Evolutionary conservation across 2,329 filamentous ascomycete genomes (phyloP), one percentile per base, ranked within the genome.

Genomic region (Colletotrichum tropicale): DNA sequence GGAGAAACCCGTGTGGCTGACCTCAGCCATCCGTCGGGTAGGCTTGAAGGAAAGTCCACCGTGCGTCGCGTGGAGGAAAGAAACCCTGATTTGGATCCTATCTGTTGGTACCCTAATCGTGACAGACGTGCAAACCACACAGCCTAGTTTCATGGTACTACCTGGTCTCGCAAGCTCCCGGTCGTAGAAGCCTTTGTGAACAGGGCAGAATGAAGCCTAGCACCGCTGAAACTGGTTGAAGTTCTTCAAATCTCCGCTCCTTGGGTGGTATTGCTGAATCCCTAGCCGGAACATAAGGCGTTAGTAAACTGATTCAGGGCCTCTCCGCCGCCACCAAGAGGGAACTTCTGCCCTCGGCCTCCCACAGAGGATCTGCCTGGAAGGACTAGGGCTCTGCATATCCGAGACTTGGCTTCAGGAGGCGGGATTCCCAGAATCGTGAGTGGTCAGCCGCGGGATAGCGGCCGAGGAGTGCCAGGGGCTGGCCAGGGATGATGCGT

Each of bases 41-140:
- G 43, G n/a, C 43, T 48, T 12, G 38, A 48, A n/a, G 3, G 5
- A n/a, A n/a, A 48, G 9, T 6, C 10, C 4, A 3, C n/a, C n/a
- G 43, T 52, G 43, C 43, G 43, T 52, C 12, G 10, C n/a, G 12
- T 24, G 43, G 55, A 58, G 55, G 9, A 16, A 28, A 28, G 12
- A 13, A 56, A 24, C 16, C 34, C 69, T 15, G 69, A 15, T 24
- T 71, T 66, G 28, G 32, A 76, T 56, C 28, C 32, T 34, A 66
- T 61, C 61, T 60, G 62, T 56, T 61, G 75, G 43, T 32, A 55
- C 74, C 12, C 66, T 66, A 67, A 71, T 60, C 36, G 34, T 72
- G 65, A 24, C 55, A n/a, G 12, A 52, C 10, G 43, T 13, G n/a
- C 43, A 52, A 4, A 8, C 4, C 43, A 36, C 48, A 28, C 52